Base-by-base conservation (phyloP, 345 rosid genomes). In the Linum tenue region DNA sequence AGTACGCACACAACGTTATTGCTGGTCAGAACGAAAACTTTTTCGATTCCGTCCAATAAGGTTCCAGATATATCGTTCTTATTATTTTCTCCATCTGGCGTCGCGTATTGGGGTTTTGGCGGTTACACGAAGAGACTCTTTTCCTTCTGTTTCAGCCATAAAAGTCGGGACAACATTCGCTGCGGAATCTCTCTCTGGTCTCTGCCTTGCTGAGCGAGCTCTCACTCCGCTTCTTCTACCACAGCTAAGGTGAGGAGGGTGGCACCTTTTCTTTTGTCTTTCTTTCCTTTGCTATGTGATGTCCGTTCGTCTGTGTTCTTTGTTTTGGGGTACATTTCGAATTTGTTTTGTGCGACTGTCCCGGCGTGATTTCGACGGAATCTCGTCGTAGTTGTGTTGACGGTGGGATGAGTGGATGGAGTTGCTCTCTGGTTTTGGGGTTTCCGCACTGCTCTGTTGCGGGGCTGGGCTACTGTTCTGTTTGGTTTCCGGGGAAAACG, bases 121-220 rank as follows among this genome's bases (percentile, higher is more conserved):
- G 59, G 39, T 50, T 55, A 10, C 56, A 7, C 43, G 2, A 35
- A 59, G n/a, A 12, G 39, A 4, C 38, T 53, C 51, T 22, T 66
- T 67, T 55, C 22, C 58, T 51, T 70, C 66, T 63, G 71, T 76
- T 71, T 36, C 69, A 56, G 71, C 72, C 78, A 74, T 76, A 79
- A 80, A 74, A 75, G 44, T 76, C 67, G 61, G 40, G 60, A 72
- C 77, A 67, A n/a, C n/a, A n/a, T n/a, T n/a, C n/a, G n/a, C n/a
- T n/a, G 72, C 73, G 81, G 72, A 76, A 83, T 62, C 71, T 67
- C 71, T 63, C 84, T 59, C 65, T 68, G 66, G 50, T 79, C 70
- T 72, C 56, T 50, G 67, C 80, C 63, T 65, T 15, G 74, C 15
- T 12, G 7, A 65, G 5, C 41, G 8, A 41, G 37, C 63, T 40